phyloP scores from a whole-genome alignment of 306 rosid genomes.

The Fragaria vesca region DNA sequence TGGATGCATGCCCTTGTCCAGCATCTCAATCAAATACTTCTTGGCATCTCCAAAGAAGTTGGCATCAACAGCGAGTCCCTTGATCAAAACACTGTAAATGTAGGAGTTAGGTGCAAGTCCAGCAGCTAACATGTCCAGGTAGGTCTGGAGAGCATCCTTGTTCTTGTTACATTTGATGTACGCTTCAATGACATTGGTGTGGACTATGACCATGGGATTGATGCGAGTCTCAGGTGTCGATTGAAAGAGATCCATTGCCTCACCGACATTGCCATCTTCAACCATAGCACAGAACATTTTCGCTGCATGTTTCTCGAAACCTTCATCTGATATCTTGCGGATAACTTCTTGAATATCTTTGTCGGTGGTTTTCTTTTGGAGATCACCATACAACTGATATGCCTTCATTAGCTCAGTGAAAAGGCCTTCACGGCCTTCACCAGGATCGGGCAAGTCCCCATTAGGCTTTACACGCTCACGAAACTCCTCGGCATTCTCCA shows the following conservation, averaged over 20 bases:
- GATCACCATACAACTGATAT: not conserved
- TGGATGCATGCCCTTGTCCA: conserved; percentile 63
- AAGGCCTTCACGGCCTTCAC: too few species aligned
- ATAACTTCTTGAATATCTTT: not conserved
- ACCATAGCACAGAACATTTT: not conserved
- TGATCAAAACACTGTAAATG: conserved; percentile 54
- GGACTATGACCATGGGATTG: conserved; percentile 64
- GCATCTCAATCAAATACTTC: conserved; percentile 60
- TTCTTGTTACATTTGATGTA: conserved; percentile 47
- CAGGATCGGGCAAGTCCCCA: not conserved
- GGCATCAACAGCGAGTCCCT: conserved; percentile 42
- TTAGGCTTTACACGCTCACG: not conserved
- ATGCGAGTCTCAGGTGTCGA: conserved; percentile 15
- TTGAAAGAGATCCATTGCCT: conserved; percentile 55
- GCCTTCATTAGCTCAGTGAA: not conserved
- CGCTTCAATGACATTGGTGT: conserved; percentile 60
- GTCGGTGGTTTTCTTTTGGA: not conserved
- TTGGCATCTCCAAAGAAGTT: conserved; percentile 45
- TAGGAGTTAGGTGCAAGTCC: conserved; percentile 67
- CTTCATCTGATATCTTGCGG: not conserved
- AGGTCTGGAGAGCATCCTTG: conserved; percentile 60
- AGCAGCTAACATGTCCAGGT: conserved; percentile 60
- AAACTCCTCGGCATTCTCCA: not conserved
- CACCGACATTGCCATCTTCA: conserved; percentile 15
- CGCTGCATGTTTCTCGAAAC: not conserved